A percentile compares a stretch with the other conserved stretches of the same genome.
Conservation (phyloP, 129 eudicot species). For the Artemisia tridentata region DNA sequence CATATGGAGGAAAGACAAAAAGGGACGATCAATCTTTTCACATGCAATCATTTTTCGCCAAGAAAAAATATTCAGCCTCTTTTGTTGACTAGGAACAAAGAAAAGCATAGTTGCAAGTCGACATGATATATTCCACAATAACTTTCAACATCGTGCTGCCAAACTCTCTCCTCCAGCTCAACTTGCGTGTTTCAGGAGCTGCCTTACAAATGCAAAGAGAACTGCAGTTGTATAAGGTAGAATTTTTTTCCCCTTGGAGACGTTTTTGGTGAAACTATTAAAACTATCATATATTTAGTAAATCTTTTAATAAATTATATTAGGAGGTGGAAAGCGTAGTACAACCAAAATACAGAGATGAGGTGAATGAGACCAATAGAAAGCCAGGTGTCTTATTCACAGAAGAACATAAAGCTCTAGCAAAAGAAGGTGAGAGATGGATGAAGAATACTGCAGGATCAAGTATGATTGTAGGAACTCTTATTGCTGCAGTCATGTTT, state of each 20-base stretch:
- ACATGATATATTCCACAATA: slow-evolving; percentile 50
- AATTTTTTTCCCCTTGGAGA: not conserved
- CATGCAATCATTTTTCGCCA: slow-evolving; percentile 48
- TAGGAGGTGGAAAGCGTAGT: slow-evolving; percentile 55
- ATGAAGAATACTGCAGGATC: slow-evolving; percentile 61
- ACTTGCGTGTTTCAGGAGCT: slow-evolving; percentile 54
- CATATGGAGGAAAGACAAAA: slow-evolving; percentile 57
- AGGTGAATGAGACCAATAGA: slow-evolving; percentile 37
- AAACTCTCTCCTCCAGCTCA: slow-evolving; percentile 51
- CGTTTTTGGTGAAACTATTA: not conserved
- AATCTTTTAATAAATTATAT: not conserved
- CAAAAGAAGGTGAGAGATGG: slow-evolving; percentile 53
- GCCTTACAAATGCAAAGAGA: slow-evolving; percentile 60
- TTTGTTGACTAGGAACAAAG: slow-evolving; percentile 39
- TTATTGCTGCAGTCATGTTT: slow-evolving; percentile 61
- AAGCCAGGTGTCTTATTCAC: slow-evolving; percentile 39
- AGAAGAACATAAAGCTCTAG: slow-evolving; percentile 45
- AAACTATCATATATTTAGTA: not conserved
- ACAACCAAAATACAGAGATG: slow-evolving; percentile 46
- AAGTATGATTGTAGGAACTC: slow-evolving; percentile 57
- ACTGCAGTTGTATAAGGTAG: slow-evolving; percentile 54
- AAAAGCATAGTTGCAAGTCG: slow-evolving; percentile 47
- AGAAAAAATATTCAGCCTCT: slow-evolving; percentile 46
- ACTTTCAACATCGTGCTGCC: slow-evolving; percentile 50
- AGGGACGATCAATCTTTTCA: slow-evolving; percentile 46